phyloP scores from a whole-genome alignment of 169 alveolate species.

The Eimeria necatrix region DNA sequence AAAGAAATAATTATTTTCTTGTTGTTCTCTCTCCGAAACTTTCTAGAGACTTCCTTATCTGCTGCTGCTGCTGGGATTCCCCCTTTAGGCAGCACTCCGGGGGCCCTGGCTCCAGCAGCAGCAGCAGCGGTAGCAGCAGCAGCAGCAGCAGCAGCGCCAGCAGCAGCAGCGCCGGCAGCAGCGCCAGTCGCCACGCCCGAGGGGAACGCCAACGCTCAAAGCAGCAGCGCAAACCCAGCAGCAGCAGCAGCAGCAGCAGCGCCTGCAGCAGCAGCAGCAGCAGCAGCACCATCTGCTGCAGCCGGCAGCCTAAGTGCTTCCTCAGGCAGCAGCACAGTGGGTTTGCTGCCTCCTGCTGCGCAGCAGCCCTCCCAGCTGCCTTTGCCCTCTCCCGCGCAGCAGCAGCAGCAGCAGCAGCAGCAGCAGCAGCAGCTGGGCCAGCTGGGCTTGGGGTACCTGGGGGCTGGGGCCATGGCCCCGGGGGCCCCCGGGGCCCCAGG shows the following conservation, averaged over 20 bases:
- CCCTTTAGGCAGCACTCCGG: not conserved
- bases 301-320: no score
- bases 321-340: not conserved
- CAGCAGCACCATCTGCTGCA: not conserved
- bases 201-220: not conserved
- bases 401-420: conserved; percentile 14
- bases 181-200: not conserved
- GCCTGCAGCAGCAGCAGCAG: not conserved
- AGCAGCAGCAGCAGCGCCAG: not conserved
- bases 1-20: not conserved
- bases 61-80: conserved; percentile 27
- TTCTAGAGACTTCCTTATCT: conserved; percentile 16
- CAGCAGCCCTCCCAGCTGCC: no score
- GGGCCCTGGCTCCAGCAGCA: not conserved
- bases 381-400: no score
- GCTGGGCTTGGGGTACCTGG: not conserved
- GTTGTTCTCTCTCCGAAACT: not conserved
- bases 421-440: not conserved
- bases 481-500: no score
- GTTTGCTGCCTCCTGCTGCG: not conserved
- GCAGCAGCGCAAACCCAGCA: not conserved
- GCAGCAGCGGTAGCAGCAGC: conserved; percentile 36
- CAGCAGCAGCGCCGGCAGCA: not conserved
- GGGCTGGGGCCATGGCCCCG: not conserved
- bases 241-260: not conserved